Base-by-base conservation (phyloP, 768 basidiomycete genomes). In the Boletus subparvulus region DNA sequence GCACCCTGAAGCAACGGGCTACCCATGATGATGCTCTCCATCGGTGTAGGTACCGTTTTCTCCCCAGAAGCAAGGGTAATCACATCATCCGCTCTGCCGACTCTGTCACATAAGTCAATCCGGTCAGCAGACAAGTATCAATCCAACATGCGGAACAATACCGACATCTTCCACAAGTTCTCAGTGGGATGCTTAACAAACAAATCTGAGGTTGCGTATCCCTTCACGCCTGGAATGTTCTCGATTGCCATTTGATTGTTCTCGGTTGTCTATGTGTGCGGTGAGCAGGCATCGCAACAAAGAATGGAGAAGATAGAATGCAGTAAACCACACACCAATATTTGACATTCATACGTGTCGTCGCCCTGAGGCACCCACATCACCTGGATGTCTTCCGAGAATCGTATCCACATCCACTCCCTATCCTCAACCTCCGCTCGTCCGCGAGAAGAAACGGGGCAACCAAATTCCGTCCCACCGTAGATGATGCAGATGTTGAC, bases 191-290 rank as follows among this genome's bases (percentile, higher is more conserved):
- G 82, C 28, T 74, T 72, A 1, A 72, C 54, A 16, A 83, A 66
- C 3, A 82, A 43, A 61, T 82, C 82, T 0, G 69, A 64, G 2
- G 79, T 80, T 2, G 77, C 69, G 45, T 78, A 80, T 14, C 74
- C 78, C 24, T 69, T 65, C n/a, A 62, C 59, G 3, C 77, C 80
- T 2, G 73, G 61, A 2, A 76, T 48, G 59, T 81, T 81, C 44
- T 71, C 55, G 11, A 70, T 43, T 0, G 65, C 59, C 46, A 61
- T 53, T 13, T 33, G 21, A 24, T 45, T 50, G 3, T 14, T 0
- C 16, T 51, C 46, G 4, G 55, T 54, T 8, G 56, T 19, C 56
- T 56, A 12, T 14, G 28, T 6, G 1, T 12, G 17, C n/a, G n/a
- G 39, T 40, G 21, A 21, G 21, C n/a, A 40, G 10, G 4, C 9